Base-by-base conservation (phyloP, 2,329 filamentous ascomycete genomes). In the Dendryphion nanum region DNA sequence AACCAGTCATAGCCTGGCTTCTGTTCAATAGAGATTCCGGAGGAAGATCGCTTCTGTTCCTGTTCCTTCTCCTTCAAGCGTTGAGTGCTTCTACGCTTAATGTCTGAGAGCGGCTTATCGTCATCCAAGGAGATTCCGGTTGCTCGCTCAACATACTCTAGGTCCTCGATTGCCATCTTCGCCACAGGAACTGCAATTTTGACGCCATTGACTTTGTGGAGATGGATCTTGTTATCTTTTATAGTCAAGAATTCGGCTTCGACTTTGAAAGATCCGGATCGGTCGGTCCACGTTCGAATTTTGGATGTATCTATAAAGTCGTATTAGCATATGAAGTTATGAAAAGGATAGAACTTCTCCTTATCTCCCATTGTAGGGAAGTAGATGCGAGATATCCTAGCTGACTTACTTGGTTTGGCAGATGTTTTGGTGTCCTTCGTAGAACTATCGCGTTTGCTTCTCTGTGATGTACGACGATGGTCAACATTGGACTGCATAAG, bases 171-270 rank as follows among this genome's bases (percentile, higher is more conserved):
- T 1, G 91, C 94, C 93, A 98, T 98, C 65, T 98, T 98, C 26
- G 82, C 75, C 18, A 97, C 81, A 2, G 93, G 93, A 4, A 98
- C 93, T 6, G 93, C 93, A 66, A 98, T 98, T 68, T 97, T 97
- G 55, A 98, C 89, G 24, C 93, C 93, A 61, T 98, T 98, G 69
- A 89, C 78, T 72, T 98, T 98, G 73, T 98, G 93, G 16, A 98
- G 75, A 67, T 98, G 94, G 50, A 98, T 94, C 68, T 97, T 97
- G 47, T 90, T 89, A 61, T 97, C 93, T 63, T 89, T 89, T 36
- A 97, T 77, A 18, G 89, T 91, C 35, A 98, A 81, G 59, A 97
- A 98, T 63, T 98, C 89, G 13, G 93, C 93, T 51, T 97, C 93
- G 38, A 98, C 93, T 53, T 89, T 97, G 70, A 98, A 98, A 1